Conservation (phyloP, 2,329 filamentous ascomycete species). For the Aspergillus clavatus region DNA sequence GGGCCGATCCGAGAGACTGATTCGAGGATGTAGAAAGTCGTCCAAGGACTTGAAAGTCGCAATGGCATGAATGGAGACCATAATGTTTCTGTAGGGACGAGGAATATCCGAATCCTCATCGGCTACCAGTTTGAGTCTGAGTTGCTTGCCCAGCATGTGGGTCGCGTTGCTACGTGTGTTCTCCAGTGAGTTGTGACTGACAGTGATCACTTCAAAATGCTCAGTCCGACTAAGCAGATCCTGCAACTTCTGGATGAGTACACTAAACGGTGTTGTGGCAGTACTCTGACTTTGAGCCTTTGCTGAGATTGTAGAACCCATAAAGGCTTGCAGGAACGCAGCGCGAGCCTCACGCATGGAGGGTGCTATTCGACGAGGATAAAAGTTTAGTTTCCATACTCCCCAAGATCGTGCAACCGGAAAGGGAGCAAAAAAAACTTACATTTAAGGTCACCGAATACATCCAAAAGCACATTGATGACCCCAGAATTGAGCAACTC, state of each 20-base stretch:
- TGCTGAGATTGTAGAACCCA: constrained; percentile 62
- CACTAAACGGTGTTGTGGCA: constrained; percentile 77
- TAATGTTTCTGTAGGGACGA: constrained; percentile 81
- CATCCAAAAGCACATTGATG: constrained; percentile 73
- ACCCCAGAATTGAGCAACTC: constrained; percentile 88
- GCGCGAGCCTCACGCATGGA: constrained; percentile 59
- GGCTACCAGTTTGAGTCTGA: constrained; percentile 80
- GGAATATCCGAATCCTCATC: constrained; percentile 87
- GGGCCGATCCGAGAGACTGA: constrained; percentile 72
- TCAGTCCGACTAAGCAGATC: constrained; percentile 94
- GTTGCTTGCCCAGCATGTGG: constrained; percentile 94
- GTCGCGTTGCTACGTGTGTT: constrained; percentile 85
- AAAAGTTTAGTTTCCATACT: constrained; percentile 1
- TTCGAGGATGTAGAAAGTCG: constrained; percentile 88
- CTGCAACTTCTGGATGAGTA: constrained; percentile 89
- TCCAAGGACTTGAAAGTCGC: constrained; percentile 96
- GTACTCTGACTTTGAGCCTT: constrained; percentile 61
- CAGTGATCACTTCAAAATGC: constrained; percentile 95
- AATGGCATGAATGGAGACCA: constrained; percentile 98
- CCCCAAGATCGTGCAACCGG: too few relatives aligned
- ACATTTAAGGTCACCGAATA: constrained; percentile 68
- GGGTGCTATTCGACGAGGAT: constrained; percentile 9
- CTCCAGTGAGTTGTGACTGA: constrained; percentile 87
- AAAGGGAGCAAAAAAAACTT: constrained; percentile 11
- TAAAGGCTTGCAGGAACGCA: constrained; percentile 86